Evolutionary conservation across 2,329 filamentous ascomycete genomes (phyloP), one percentile per base, ranked within the genome.

Genomic region (Ascochyta fabae): DNA sequence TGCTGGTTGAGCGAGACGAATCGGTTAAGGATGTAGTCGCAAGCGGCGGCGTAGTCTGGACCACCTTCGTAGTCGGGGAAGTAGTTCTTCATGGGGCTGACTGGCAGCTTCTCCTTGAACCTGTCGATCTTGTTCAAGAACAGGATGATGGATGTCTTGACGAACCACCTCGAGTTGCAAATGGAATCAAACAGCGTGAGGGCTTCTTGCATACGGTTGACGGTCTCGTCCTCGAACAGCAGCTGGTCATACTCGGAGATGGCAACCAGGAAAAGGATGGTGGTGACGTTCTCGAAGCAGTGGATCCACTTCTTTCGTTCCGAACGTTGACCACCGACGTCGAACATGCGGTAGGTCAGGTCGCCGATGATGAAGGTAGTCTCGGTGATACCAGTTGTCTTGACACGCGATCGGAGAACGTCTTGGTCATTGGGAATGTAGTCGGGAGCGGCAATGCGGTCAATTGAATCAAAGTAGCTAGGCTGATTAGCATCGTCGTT

Each of bases 271-370:
- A 97, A 97, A 35, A 97, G 89, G 68, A 97, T 96, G 9, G 93
- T 96, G 8, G 92, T 96, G 71, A 97, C 93, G 70, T 97, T 96
- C 82, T 97, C 93, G 79, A 97, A 97, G 81, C 93, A 96, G 82
- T 97, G 93, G 69, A 97, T 97, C 93, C 93, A 97, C 86, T 97
- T 97, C 89, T 97, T 97, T 75, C 93, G 88, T 80, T 97, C 93
- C 6, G 92, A 96, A 76, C 93, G 87, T 79, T 96, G 93, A 64
- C 93, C 94, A 84, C 93, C 93, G 41, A 97, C 93, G 72, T 97
- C 93, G 79, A 96, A 96, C 93, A 97, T 96, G 66, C 92, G 88
- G 82, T 96, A 97, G 54, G 92, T 96, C 63, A 97, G 83, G 71
- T 96, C 91, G 65, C 92, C 92, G 65, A 96, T 96, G 75, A 95